Evolutionary conservation across 805 yeast species (phyloP).

Genomic region (Groenewaldozyma salmanticensis): DNA sequence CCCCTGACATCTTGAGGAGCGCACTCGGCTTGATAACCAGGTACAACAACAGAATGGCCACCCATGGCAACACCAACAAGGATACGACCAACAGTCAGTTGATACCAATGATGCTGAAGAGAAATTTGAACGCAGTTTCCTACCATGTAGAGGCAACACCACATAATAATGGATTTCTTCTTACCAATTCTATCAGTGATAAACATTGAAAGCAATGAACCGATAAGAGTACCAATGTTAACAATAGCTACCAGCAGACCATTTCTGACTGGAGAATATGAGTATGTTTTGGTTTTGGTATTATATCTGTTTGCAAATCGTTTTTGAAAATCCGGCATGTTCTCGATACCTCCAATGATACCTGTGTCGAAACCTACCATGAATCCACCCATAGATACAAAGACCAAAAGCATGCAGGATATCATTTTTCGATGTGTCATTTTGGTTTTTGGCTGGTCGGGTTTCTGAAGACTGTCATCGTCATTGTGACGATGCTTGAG

Average conservation of each 20-base stretch:
- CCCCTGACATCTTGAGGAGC: slow-evolving; percentile 62
- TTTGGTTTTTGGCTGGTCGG: not conserved
- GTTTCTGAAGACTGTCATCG: too few relatives aligned
- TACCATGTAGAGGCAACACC: slow-evolving; percentile 44
- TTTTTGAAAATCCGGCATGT: slow-evolving; percentile 1
- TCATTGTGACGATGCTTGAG: too few relatives aligned
- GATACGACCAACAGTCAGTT: slow-evolving; percentile 65
- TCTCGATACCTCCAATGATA: slow-evolving; percentile 3
- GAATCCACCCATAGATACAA: slow-evolving; percentile 1
- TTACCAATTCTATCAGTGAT: slow-evolving; percentile 60
- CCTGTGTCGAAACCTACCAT: slow-evolving; percentile 3
- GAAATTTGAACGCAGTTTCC: slow-evolving; percentile 56
- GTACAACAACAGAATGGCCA: slow-evolving; percentile 66
- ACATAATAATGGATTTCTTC: slow-evolving; percentile 48
- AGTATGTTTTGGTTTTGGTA: not conserved
- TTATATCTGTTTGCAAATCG: slow-evolving; percentile 1
- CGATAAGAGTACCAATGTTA: slow-evolving; percentile 60
- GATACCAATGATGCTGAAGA: slow-evolving; percentile 36
- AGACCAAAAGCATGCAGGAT: not conserved
- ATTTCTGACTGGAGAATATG: slow-evolving; percentile 1
- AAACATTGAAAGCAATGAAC: slow-evolving; percentile 53
- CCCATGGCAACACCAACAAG: slow-evolving; percentile 71
- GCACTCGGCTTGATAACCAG: slow-evolving; percentile 78
- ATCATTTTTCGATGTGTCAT: not conserved
- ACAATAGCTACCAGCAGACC: slow-evolving; percentile 1